Conservation (phyloP, 2,329 filamentous ascomycete genomes). For the Epicoccum nigrum region DNA sequence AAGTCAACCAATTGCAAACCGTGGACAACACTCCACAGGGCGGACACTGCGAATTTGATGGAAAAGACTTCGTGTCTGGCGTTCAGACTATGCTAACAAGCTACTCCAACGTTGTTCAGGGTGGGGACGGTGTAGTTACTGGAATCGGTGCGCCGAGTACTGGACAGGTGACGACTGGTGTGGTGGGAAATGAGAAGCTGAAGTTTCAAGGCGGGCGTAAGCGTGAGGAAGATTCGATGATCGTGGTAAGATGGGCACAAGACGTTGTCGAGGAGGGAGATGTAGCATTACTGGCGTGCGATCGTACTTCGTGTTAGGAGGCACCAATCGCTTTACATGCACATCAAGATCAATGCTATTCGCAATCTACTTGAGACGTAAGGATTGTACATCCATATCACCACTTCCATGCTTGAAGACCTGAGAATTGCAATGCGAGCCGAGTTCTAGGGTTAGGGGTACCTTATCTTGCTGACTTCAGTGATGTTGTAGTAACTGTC, state of each 20-base stretch:
- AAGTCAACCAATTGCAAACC: conserved; percentile 61
- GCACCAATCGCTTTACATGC: background rate
- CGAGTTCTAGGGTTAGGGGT: too few relatives aligned
- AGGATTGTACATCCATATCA: too few relatives aligned
- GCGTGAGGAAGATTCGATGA: conserved; percentile 34
- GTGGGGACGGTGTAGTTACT: conserved; percentile 57
- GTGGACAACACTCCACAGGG: conserved; percentile 62
- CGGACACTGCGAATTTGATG: conserved; percentile 66
- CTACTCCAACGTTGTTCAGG: conserved; percentile 61
- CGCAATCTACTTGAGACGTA: background rate
- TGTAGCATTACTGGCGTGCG: conserved; percentile 30
- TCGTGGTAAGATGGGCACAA: conserved; percentile 39
- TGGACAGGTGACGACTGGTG: conserved; percentile 57
- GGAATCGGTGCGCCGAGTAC: conserved; percentile 52
- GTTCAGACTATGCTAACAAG: conserved; percentile 63
- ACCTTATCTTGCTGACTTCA: too few relatives aligned
- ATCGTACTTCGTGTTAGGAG: conserved; percentile 31
- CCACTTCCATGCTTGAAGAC: too few relatives aligned
- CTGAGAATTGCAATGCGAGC: too few relatives aligned
- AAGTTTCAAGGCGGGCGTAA: conserved; percentile 45
- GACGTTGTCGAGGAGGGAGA: conserved; percentile 30
- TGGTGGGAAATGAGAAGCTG: conserved; percentile 58
- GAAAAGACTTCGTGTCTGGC: conserved; percentile 59
- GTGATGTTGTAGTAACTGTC: too few relatives aligned
- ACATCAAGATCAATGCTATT: background rate